A percentile compares a stretch with the other conserved stretches of the same genome.
Evolutionary conservation across 176 grass and related monocot genomes (phyloP).

Genomic region (Tillandsia fasciculata): DNA sequence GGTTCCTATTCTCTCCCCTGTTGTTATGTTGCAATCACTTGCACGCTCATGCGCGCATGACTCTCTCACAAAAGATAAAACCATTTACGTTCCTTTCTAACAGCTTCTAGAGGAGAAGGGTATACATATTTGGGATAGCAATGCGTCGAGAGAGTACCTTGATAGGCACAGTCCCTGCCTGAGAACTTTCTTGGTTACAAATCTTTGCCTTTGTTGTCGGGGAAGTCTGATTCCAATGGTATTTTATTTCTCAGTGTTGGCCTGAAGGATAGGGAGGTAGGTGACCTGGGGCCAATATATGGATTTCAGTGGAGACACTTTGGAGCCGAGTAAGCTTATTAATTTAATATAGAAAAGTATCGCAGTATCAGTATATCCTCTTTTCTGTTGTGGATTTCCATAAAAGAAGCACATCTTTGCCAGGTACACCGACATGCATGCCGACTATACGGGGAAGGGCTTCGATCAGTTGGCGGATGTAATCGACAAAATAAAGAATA

Average conservation of each 20-base stretch:
- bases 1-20: conserved; percentile 12
- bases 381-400: background rate
- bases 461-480: conserved; percentile 75
- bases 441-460: conserved; percentile 69
- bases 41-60: no score
- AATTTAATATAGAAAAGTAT: background rate
- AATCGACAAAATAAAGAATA: conserved; percentile 81
- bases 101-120: conserved; percentile 75
- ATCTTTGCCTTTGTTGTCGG: no score
- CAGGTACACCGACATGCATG: conserved; percentile 75
- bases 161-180: conserved; percentile 42
- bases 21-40: no score
- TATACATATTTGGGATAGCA: conserved; percentile 86
- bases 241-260: conserved; percentile 37
- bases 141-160: conserved; percentile 89
- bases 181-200: background rate
- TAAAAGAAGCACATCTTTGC: conserved; percentile 7
- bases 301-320: conserved; percentile 94
- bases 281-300: conserved; percentile 76
- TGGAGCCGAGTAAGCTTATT: conserved; percentile 56
- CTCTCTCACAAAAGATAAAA: no score
- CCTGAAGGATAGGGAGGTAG: conserved; percentile 56
- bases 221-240: background rate
- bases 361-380: background rate
- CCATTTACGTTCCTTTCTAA: background rate